Evolutionary conservation across 2,329 filamentous ascomycete species (phyloP).

Genomic region (Metarhizium sp.): DNA sequence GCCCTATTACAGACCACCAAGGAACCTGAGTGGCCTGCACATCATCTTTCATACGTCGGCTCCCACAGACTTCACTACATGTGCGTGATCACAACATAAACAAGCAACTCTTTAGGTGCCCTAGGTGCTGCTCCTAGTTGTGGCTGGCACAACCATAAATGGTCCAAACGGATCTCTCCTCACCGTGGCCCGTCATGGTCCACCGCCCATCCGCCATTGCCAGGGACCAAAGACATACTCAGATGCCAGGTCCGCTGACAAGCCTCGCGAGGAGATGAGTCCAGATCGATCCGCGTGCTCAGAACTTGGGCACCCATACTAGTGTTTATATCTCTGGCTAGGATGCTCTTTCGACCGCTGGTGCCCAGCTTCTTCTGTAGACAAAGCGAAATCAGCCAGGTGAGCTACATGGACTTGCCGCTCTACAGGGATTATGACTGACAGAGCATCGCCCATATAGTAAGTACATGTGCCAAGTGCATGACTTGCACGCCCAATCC

Average conservation of each 20-base stretch:
- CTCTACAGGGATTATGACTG: background rate
- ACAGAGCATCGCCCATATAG: background rate
- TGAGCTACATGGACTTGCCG: background rate
- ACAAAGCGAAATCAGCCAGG: background rate
- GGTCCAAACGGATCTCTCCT: slow-evolving; percentile 1
- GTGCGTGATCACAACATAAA: slow-evolving; percentile 1
- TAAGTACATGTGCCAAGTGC: background rate
- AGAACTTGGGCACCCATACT: slow-evolving; percentile 4
- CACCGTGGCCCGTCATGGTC: background rate
- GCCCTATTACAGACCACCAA: background rate
- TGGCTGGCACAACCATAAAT: background rate
- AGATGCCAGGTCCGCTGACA: slow-evolving; percentile 1
- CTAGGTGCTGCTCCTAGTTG: background rate
- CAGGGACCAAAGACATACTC: background rate
- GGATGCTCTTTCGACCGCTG: background rate
- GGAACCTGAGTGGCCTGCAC: background rate
- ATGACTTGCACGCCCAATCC: background rate
- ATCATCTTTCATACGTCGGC: slow-evolving; percentile 3
- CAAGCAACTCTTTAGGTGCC: background rate
- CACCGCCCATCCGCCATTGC: background rate
- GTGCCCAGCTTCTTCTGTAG: slow-evolving; percentile 1
- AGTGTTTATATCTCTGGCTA: background rate
- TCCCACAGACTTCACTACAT: background rate
- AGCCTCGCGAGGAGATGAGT: background rate
- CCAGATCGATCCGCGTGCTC: slow-evolving; percentile 4